Base-by-base conservation (phyloP, 2,329 filamentous ascomycete genomes). In the Monilinia laxa region DNA sequence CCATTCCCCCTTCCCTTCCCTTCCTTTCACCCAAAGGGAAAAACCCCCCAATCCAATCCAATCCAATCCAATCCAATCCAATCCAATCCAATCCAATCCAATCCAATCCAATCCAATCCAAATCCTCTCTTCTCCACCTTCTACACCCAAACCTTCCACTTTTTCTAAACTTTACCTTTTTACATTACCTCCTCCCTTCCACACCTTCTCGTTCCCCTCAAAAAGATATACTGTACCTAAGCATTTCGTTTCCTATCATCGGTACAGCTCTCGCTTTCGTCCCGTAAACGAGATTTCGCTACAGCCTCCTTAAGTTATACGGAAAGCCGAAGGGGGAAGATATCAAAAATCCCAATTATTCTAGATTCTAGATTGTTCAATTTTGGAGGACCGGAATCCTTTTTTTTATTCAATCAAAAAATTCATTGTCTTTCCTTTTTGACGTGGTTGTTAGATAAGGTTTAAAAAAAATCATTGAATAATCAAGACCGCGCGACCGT, bases 401-500 rank as follows among this genome's bases (percentile, higher is more conserved):
- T 51, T 51, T 38, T 35, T 16, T 16, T 20, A 51, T 49, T 62
- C 53, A 58, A 51, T 49, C 42, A 42, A 51, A 25, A 38, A 60
- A 38, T 51, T 60, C 28, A 20, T 56, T 11, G 45, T 10, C 40
- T 35, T 28, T 51, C 49, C 28, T 12, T 16, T 40, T 60, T 20
- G 38, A 18, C 28, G 42, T 49, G 58, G 58, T 60, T 31, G 57
- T 60, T 60, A 60, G 58, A 60, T 60, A 51, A 60, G 58, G 58
- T 60, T 60, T 60, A 28, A 23, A 25, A 47, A 59, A 45, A 59
- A 62, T 57, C 55, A 51, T 60, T 28, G 31, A 60, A 60, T 60
- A 60, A 51, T 54, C 59, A n/a, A 55, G 57, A 40, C 65, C 57
- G 51, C 58, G 58, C 49, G 66, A 62, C 64, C 69, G 58, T 68